phyloP scores from a whole-genome alignment of 441 rosid genomes.

The Hura crepitans region DNA sequence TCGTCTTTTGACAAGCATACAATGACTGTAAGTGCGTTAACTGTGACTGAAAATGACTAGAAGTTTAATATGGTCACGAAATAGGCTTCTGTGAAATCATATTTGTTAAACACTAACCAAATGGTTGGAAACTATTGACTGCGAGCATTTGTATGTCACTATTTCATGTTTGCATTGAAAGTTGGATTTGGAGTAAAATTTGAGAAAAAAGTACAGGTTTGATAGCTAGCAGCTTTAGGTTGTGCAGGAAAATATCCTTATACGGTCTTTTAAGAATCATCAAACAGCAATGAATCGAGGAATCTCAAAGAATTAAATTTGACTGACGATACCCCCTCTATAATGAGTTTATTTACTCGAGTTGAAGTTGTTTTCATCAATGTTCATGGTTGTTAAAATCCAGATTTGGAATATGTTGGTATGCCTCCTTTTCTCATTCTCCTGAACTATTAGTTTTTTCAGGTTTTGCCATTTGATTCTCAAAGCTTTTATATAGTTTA shows the following conservation, averaged over 20 bases:
- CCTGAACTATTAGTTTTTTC: background rate
- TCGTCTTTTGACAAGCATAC: background rate
- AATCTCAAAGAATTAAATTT: too few relatives aligned
- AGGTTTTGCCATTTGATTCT: background rate
- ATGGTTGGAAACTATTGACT: background rate
- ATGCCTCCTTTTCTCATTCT: background rate
- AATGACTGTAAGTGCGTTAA: background rate
- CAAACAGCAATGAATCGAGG: too few relatives aligned
- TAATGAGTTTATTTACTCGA: background rate
- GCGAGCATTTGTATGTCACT: background rate
- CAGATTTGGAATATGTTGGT: background rate
- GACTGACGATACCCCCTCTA: too few relatives aligned
- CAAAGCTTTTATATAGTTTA: background rate
- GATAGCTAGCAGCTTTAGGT: background rate
- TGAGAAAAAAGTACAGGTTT: background rate
- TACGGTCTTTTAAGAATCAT: background rate
- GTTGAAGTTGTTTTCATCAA: background rate
- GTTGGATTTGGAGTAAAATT: too few relatives aligned
- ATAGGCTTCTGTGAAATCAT: background rate
- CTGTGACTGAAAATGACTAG: background rate
- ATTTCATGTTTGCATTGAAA: background rate
- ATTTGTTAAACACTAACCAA: too few relatives aligned
- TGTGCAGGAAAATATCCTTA: too few relatives aligned
- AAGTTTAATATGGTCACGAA: background rate
- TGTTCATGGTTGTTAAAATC: background rate